A percentile compares a stretch with the other conserved stretches of the same genome.
phyloP scores from a whole-genome alignment of 2,329 filamentous ascomycete genomes.

The Fusarium multiceps region DNA sequence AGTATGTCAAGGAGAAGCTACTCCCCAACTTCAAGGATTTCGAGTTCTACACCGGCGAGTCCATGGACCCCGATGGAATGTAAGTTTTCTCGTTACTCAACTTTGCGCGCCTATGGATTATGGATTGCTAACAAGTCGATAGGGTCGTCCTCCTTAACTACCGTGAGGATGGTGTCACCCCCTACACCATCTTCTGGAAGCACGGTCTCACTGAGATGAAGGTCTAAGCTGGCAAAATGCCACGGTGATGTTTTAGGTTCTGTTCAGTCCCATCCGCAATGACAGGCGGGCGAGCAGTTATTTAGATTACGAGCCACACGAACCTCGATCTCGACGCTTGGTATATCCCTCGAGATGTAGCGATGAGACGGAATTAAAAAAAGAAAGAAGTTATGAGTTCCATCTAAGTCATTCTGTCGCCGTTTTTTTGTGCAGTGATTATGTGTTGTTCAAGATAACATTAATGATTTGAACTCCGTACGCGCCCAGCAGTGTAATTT shows the following conservation, averaged over 20 bases:
- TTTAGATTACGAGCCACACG: conserved; percentile 43
- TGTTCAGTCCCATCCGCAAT: conserved; percentile 24
- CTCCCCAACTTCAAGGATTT: conserved; percentile 92
- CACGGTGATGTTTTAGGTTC: conserved; percentile 32
- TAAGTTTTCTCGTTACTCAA: conserved; percentile 60
- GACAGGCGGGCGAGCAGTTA: conserved; percentile 32
- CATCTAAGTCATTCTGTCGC: conserved; percentile 13
- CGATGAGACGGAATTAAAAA: conserved; percentile 41
- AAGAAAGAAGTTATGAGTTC: conserved; percentile 38
- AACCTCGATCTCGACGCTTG: conserved; percentile 39
- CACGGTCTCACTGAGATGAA: conserved; percentile 90
- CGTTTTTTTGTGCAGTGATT: conserved; percentile 4
- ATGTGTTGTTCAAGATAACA: background rate
- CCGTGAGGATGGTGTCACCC: conserved; percentile 94
- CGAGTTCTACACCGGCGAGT: conserved; percentile 93
- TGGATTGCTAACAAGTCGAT: conserved; percentile 11
- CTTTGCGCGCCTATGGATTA: background rate
- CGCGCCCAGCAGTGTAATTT: conserved; percentile 28
- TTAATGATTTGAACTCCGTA: conserved; percentile 12
- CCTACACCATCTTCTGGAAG: conserved; percentile 94
- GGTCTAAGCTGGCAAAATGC: conserved; percentile 71
- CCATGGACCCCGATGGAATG: conserved; percentile 95
- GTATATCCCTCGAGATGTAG: conserved; percentile 37
- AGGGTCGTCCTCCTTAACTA: conserved; percentile 96
- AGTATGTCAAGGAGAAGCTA: conserved; percentile 84